Evolutionary conservation across 2,329 filamentous ascomycete species (phyloP).

Genomic region (Cordyceps pruinosa): DNA sequence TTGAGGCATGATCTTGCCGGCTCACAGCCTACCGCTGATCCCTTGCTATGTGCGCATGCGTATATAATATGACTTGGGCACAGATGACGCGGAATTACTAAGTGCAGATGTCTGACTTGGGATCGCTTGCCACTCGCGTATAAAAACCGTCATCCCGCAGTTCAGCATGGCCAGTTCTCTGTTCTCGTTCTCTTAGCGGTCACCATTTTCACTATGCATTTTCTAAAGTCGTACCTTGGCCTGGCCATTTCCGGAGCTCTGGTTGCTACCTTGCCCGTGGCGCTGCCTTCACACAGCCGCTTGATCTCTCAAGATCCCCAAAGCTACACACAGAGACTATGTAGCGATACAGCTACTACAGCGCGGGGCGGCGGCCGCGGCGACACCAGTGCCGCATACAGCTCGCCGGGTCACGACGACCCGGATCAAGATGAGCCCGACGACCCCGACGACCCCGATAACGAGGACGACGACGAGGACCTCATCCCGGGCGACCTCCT

Average conservation of each 20-base stretch:
- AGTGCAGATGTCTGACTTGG: background rate
- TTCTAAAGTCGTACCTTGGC: background rate
- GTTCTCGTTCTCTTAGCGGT: background rate
- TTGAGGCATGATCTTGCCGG: background rate
- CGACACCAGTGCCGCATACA: background rate
- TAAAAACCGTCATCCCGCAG: background rate
- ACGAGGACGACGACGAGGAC: background rate
- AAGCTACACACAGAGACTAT: background rate
- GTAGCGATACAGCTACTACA: too few species aligned
- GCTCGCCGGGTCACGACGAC: background rate
- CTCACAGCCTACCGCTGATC: background rate
- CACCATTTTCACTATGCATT: background rate
- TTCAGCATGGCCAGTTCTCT: too few species aligned
- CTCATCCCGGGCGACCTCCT: background rate
- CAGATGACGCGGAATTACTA: background rate
- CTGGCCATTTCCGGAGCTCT: background rate
- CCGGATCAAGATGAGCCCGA: background rate
- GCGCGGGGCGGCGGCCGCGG: too few species aligned
- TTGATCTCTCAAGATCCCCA: background rate
- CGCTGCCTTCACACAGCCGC: background rate
- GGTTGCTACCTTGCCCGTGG: background rate
- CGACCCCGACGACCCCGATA: background rate
- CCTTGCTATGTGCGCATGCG: background rate
- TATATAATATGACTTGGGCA: background rate
- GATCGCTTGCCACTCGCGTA: background rate